Evolutionary conservation across 1,284 basidiomycete species (phyloP), one percentile per base, ranked within the genome.

Genomic region (Irpex rosettiformis): DNA sequence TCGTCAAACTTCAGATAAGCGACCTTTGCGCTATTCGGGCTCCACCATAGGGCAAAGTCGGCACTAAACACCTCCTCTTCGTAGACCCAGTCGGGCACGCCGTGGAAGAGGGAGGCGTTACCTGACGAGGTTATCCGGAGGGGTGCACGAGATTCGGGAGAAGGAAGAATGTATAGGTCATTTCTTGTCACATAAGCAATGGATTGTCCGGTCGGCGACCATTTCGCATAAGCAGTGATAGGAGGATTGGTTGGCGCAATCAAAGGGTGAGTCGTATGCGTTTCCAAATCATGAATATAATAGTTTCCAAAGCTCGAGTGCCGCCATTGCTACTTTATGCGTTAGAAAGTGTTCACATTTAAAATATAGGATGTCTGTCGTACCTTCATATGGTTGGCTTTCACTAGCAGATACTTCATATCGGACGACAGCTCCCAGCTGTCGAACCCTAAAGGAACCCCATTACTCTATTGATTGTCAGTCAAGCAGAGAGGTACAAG

Each of bases 21-120:
- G 37, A 98, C 66, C 62, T 89, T 89, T 8, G 81, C 75, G 0
- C 89, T 88, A 64, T 91, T 85, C 0, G 95, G 95, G 27, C 90
- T 89, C 89, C 93, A 98, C 94, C 94, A 98, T 5, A 96, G 77
- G 0, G 94, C 88, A 54, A 74, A 86, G 66, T 94, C 86, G 33
- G 75, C 70, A 3, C 79, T 75, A 64, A 94, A 91, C 24, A 98
- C 84, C 70, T 98, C 95, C 72, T 98, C 95, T 72, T 98, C 95
- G 72, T 97, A 97, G 4, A 96, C 94, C 93, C 96, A 98, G 72
- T 97, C 94, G 0, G 94, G 93, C 0, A 98, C 89, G 4, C 95
- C 96, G 67, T 98, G 89, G 79, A 98, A 98, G 28, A 95, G 79
- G 0, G 91, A 90, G 0, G 83, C 79, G 49, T 89, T 92, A 0